phyloP scores from a whole-genome alignment of 2,329 filamentous ascomycete genomes.

The Talaromyces sp. region DNA sequence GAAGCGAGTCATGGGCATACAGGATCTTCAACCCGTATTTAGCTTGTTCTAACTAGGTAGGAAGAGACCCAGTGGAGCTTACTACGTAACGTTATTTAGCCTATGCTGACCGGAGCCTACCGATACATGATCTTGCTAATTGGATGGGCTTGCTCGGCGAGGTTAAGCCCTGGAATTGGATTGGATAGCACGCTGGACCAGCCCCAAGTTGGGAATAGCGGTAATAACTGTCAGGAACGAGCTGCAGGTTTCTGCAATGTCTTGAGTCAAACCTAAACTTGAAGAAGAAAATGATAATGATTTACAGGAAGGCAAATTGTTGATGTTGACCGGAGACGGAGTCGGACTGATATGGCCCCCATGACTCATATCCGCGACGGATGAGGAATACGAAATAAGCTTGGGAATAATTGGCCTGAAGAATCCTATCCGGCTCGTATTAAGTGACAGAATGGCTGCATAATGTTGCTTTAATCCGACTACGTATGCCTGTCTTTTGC shows the following conservation, averaged over 20 bases:
- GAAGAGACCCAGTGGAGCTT: not conserved
- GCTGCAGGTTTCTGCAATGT: not conserved
- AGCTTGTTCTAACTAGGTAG: not conserved
- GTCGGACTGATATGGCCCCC: constrained; percentile 2
- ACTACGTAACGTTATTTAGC: not conserved
- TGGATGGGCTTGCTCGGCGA: not conserved
- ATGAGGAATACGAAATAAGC: not conserved
- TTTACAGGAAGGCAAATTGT: not conserved
- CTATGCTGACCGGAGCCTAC: not conserved
- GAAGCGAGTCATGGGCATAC: not conserved
- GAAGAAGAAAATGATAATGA: not conserved
- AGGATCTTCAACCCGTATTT: not conserved
- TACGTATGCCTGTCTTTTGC: not conserved
- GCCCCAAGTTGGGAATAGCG: not conserved
- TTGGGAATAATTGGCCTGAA: not conserved
- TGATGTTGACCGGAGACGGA: not conserved
- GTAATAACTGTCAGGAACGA: not conserved
- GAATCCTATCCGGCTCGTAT: not conserved
- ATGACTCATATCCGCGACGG: not conserved
- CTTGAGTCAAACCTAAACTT: not conserved
- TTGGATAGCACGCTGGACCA: constrained; percentile 2
- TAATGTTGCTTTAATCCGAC: not conserved
- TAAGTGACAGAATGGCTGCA: not conserved
- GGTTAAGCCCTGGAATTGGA: not conserved
- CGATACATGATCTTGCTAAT: not conserved